phyloP scores from a whole-genome alignment of 2,329 filamentous ascomycete species.

The Sodiomyces alkalinus region DNA sequence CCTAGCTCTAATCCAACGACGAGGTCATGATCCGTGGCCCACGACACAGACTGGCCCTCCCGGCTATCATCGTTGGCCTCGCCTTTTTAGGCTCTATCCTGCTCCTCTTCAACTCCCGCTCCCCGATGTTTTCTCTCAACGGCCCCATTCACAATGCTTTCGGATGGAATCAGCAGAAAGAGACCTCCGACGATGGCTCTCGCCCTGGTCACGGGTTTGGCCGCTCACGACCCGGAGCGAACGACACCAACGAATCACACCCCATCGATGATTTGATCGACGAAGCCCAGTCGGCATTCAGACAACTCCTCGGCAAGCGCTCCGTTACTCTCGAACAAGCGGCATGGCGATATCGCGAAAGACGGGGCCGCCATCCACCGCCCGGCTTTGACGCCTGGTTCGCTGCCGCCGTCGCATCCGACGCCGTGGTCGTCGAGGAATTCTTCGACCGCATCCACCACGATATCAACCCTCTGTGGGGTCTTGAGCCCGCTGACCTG shows the following conservation, averaged over 20 bases:
- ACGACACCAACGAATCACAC: conserved; percentile 17
- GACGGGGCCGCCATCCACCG: conserved; percentile 43
- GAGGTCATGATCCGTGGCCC: conserved; percentile 1
- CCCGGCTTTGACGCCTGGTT: conserved; percentile 47
- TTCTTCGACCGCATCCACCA: conserved; percentile 51
- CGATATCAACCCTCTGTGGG: conserved; percentile 46
- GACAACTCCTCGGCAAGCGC: conserved; percentile 23
- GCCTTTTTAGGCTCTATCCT: neutral
- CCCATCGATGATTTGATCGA: conserved; percentile 33
- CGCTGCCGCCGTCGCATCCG: conserved; percentile 31
- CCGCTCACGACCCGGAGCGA: too few species aligned
- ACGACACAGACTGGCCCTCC: neutral
- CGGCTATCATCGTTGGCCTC: neutral
- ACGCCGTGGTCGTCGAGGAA: conserved; percentile 43
- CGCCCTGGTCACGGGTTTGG: neutral
- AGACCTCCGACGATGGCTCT: neutral
- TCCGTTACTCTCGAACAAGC: conserved; percentile 33
- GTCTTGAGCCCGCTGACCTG: conserved; percentile 24
- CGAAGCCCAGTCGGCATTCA: conserved; percentile 26
- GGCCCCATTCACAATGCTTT: neutral
- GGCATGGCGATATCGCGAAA: conserved; percentile 36
- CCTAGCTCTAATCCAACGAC: too few species aligned
- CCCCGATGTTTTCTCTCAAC: too few species aligned
- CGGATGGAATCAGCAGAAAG: neutral
- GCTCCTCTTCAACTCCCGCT: neutral